These are phyloP conservation scores for Euphrasia arctica DNA, from an alignment of 305 asterid genomes.

Conservation along the genomic window DNA sequence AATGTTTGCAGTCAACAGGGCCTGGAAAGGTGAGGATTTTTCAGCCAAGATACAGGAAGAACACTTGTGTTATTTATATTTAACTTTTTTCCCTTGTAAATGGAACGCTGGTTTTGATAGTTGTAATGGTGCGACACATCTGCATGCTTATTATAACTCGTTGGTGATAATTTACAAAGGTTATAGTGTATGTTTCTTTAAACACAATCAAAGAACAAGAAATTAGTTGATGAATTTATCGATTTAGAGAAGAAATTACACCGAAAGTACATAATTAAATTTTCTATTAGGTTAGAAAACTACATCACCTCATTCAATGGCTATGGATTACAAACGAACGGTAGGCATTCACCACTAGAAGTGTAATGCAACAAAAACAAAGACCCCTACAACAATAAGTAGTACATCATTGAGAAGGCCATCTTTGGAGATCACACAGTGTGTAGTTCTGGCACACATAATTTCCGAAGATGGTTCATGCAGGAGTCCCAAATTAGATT, in stretches of 20 bases:
- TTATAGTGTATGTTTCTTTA: no score
- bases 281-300: not conserved
- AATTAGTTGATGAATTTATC: not conserved
- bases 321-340: not conserved
- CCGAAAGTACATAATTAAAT: not conserved
- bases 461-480: constrained; percentile 22
- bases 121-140: not conserved
- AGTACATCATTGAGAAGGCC: not conserved
- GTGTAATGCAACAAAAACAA: constrained; percentile 14
- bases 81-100: not conserved
- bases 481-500: constrained; percentile 16
- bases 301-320: not conserved
- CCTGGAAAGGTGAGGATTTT: constrained; percentile 31
- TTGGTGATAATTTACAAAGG: no score
- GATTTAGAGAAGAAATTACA: not conserved
- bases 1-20: constrained; percentile 28
- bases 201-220: no score
- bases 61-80: not conserved
- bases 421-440: not conserved
- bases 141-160: no score
- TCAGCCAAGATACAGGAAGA: not conserved
- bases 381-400: not conserved
- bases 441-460: constrained; percentile 6
- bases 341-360: not conserved
- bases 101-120: not conserved